These are phyloP conservation scores for Candida namnaoensis DNA, from an alignment of 805 yeast species.

Conservation along the genomic window DNA sequence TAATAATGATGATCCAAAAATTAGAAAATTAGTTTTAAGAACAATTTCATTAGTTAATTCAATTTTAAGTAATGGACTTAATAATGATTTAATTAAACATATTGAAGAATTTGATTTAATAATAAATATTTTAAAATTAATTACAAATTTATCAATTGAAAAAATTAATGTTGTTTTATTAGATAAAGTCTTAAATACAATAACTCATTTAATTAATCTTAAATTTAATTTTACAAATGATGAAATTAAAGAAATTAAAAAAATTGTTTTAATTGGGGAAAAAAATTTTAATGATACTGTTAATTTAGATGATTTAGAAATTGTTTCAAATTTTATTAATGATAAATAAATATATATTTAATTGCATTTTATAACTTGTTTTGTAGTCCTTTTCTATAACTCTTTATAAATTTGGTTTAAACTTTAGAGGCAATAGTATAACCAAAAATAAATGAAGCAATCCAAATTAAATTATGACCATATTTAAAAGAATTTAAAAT, in stretches of 20 bases:
- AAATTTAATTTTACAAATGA: conserved; percentile 35
- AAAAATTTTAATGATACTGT: conserved; percentile 33
- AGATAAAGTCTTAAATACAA: conserved; percentile 47
- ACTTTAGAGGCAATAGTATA: neutral
- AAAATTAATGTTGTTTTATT: conserved; percentile 38
- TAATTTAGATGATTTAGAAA: conserved; percentile 40
- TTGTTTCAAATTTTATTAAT: neutral
- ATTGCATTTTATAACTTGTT: too few species aligned
- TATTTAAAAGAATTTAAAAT: conserved; percentile 15
- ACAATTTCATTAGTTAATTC: conserved; percentile 52
- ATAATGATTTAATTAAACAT: conserved; percentile 28
- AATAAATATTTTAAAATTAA: conserved; percentile 17
- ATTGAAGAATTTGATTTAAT: conserved; percentile 23
- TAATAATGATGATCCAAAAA: conserved; percentile 2
- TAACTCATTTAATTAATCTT: conserved; percentile 35
- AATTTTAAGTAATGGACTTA: conserved; percentile 42
- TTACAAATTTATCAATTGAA: conserved; percentile 1
- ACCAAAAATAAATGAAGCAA: neutral
- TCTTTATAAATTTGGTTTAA: too few species aligned
- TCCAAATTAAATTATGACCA: conserved; percentile 12
- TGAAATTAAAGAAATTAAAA: conserved; percentile 29
- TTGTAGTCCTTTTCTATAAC: too few species aligned
- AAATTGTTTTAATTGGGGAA: conserved; percentile 30
- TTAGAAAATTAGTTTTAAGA: conserved; percentile 40
- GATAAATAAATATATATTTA: too few species aligned